Base-by-base conservation (phyloP, 1,284 basidiomycete species). In the Trichosporon ovoides region DNA sequence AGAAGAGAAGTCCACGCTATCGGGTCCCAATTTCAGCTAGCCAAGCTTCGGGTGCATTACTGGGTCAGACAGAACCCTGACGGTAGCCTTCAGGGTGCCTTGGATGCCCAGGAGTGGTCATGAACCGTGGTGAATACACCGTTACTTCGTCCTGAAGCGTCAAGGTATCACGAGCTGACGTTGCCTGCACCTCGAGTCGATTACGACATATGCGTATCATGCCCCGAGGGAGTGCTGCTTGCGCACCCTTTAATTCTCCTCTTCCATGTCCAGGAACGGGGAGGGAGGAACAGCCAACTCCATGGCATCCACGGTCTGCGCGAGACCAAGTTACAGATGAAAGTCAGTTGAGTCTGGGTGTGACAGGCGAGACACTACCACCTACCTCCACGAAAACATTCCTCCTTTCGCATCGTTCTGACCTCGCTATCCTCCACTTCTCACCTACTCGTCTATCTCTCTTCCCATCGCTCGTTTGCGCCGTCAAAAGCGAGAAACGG, bases 131-230 rank as follows among this genome's bases (percentile, higher is more conserved):
- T 48, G 24, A 48, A 48, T 48, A 19, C 20, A 22, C 22, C 28
- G 43, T 48, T 22, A 48, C 43, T 28, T 12, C 9, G 19, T 48
- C 43, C 43, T 48, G 43, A 48, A 28, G 43, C 16, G 12, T n/a
- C 13, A 28, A 48, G 43, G 43, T 22, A 48, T 16, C 16, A 24
- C 43, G 22, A 48, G 24, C 43, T 7, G n/a, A 31, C 43, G 43
- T 48, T 48, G 28, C 43, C 43, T 48, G 14, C 24, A 13, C 16
- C 22, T 31, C 22, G 22, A 28, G 43, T n/a, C 43, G 28, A 48
- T 48, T 48, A 48, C 43, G 43, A 48, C 43, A 48, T 28, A 48
- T 48, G 22, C 28, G 22, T 48, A 28, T 48, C 43, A 48, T 28
- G 43, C 43, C 43, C 43, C 43, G 43, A 19, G n/a, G 10, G n/a